Percentiles rank a stretch among this genome's conserved stretches.
Conservation (phyloP, 2,329 filamentous ascomycete species). For the Canariomyces notabilis region DNA sequence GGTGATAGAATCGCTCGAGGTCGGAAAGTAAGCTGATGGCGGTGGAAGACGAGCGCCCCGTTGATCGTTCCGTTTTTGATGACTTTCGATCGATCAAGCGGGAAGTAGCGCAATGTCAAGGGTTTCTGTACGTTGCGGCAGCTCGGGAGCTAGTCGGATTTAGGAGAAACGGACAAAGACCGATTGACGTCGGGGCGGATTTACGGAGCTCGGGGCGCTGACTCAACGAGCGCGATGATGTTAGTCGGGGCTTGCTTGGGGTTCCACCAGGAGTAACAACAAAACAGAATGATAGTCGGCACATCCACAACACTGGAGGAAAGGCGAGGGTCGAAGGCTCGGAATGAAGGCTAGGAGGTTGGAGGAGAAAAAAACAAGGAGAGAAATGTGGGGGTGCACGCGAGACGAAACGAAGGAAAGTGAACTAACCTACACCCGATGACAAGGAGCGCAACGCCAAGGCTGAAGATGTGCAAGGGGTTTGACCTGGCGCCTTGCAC, state of each 20-base stretch:
- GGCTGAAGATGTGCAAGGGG: slow-evolving; percentile 11
- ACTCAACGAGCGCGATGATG: slow-evolving; percentile 20
- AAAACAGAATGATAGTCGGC: not conserved
- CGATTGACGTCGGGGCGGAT: slow-evolving; percentile 11
- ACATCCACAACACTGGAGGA: not conserved
- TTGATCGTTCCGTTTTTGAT: slow-evolving; percentile 47
- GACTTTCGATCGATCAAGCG: slow-evolving; percentile 29
- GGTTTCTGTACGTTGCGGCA: slow-evolving; percentile 15
- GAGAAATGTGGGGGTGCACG: slow-evolving; percentile 13
- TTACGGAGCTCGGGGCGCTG: slow-evolving; percentile 6
- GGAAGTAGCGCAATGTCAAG: slow-evolving; percentile 11
- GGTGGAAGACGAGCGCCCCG: slow-evolving; percentile 41
- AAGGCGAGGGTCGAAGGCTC: not conserved
- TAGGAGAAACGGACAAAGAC: slow-evolving; percentile 17
- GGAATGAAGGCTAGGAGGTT: too few relatives aligned
- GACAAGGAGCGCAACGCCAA: slow-evolving; percentile 18
- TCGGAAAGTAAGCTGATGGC: slow-evolving; percentile 43
- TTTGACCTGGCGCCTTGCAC: not conserved
- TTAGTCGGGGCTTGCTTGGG: slow-evolving; percentile 20
- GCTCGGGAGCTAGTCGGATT: slow-evolving; percentile 14
- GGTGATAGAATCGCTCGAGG: slow-evolving; percentile 48
- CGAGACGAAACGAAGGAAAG: slow-evolving; percentile 3
- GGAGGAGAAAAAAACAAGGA: slow-evolving; percentile 1
- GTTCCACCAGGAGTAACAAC: not conserved
- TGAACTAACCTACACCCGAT: slow-evolving; percentile 19